Evolutionary conservation across 345 rosid species (phyloP).

Genomic region (Lenwebbia sp.): DNA sequence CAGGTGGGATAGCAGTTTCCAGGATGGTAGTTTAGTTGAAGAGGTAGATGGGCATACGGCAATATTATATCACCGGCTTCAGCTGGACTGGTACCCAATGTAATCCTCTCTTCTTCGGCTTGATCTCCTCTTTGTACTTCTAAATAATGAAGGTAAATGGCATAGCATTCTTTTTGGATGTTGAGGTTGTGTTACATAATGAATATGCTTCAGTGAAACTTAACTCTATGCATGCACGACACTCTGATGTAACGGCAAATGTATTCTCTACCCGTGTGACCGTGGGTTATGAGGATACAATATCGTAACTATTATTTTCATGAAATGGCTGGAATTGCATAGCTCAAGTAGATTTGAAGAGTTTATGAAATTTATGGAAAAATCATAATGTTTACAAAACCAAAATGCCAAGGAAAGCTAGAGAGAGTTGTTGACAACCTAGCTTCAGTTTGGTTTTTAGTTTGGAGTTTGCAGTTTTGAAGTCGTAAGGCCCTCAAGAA

Average conservation of each 20-base stretch:
- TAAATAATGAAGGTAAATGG: background rate
- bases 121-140: background rate
- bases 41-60: constrained; percentile 99
- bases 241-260: background rate
- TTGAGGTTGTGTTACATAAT: background rate
- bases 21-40: constrained; percentile 89
- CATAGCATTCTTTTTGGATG: background rate
- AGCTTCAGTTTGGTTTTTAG: background rate
- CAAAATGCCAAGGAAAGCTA: background rate
- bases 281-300: background rate
- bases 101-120: constrained; percentile 18
- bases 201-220: background rate
- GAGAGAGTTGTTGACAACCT: background rate
- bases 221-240: background rate
- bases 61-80: constrained; percentile 86
- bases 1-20: constrained; percentile 99
- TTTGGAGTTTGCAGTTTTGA: background rate
- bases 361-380: background rate
- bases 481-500: background rate
- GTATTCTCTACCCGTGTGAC: background rate
- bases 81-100: constrained; percentile 96
- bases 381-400: background rate
- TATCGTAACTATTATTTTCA: background rate
- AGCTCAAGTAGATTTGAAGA: background rate
- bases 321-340: background rate